Evolutionary conservation across 1,139 yeast species (phyloP).

Genomic region (Candida labiduridarum): DNA sequence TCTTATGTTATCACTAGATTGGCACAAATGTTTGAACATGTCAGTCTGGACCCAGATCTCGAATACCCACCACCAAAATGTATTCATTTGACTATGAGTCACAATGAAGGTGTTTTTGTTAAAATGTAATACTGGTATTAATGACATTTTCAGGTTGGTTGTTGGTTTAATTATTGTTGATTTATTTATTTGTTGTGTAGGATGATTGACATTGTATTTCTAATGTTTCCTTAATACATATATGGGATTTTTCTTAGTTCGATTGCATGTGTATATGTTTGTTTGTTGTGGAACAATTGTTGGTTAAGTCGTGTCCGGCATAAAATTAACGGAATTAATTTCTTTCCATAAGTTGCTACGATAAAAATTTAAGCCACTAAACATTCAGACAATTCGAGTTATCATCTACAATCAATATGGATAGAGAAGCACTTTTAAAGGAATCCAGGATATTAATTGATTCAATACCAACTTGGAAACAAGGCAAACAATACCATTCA

Average conservation of each 20-base stretch:
- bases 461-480: slow-evolving; percentile 2
- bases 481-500: not conserved
- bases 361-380: no score
- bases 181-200: not conserved
- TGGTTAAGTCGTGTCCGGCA: not conserved
- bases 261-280: not conserved
- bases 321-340: not conserved
- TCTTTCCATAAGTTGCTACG: no score
- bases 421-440: not conserved
- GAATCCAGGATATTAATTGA: not conserved
- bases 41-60: slow-evolving; percentile 25
- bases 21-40: slow-evolving; percentile 41
- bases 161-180: not conserved
- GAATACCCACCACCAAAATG: slow-evolving; percentile 33
- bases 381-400: no score
- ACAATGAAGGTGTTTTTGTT: slow-evolving; percentile 27
- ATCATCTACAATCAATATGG: not conserved
- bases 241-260: not conserved
- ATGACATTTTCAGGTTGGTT: not conserved
- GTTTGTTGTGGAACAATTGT: no score
- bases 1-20: slow-evolving; percentile 50
- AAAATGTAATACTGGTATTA: slow-evolving; percentile 1
- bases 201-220: not conserved
- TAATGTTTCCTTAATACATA: not conserved
- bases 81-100: slow-evolving; percentile 35